A percentile compares a stretch with the other conserved stretches of the same genome.
These are phyloP conservation scores for Phytophthora colocasiae DNA, from an alignment of 352 stramenopile genomes.

Conservation along the genomic window DNA sequence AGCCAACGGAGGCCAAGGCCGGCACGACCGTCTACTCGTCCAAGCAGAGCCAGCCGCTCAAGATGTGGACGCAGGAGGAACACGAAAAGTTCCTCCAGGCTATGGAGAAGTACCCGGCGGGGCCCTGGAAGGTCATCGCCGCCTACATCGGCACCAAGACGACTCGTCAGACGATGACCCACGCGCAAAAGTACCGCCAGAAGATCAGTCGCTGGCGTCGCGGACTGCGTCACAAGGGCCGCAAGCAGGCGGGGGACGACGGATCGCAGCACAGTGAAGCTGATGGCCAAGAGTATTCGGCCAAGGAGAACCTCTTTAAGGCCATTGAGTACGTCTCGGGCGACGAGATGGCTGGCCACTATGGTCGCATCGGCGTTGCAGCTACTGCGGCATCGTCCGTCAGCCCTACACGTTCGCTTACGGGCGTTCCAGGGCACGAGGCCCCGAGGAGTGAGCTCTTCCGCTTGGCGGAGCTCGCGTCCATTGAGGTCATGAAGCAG, in stretches of 20 bases:
- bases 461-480: constrained; percentile 75
- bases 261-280: constrained; percentile 44
- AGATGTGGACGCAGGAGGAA: constrained; percentile 88
- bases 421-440: constrained; percentile 32
- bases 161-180: constrained; percentile 94
- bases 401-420: constrained; percentile 49
- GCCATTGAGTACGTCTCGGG: constrained; percentile 71
- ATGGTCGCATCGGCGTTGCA: constrained; percentile 16
- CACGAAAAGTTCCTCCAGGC: constrained; percentile 88
- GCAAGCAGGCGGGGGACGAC: constrained; percentile 64
- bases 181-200: constrained; percentile 87
- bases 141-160: constrained; percentile 85
- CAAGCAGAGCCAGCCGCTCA: constrained; percentile 84
- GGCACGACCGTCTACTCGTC: constrained; percentile 87
- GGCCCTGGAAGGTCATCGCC: constrained; percentile 86
- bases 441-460: constrained; percentile 68
- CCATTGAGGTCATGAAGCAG: constrained; percentile 80
- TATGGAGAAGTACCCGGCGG: constrained; percentile 87
- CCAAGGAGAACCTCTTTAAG: constrained; percentile 68
- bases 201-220: constrained; percentile 87
- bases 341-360: constrained; percentile 49
- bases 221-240: constrained; percentile 80
- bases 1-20: constrained; percentile 84
- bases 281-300: constrained; percentile 50
- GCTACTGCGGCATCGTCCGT: constrained; percentile 6